Percentiles rank a stretch among this genome's conserved stretches.
These are phyloP conservation scores for Linderniella brevidens DNA, from an alignment of 257 asterid species.

Conservation along the genomic window DNA sequence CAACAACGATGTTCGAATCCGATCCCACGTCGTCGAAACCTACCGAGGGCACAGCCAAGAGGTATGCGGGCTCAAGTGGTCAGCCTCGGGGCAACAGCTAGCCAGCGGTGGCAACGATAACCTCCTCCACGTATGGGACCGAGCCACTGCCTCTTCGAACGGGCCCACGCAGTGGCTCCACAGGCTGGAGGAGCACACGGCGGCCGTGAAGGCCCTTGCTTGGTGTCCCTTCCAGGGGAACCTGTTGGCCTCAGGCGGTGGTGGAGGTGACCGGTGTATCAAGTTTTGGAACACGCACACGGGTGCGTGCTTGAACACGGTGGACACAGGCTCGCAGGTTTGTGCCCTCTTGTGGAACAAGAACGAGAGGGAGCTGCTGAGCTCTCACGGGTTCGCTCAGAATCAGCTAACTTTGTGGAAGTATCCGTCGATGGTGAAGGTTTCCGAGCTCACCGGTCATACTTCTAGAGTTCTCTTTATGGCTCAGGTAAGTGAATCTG, in stretches of 20 bases:
- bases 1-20: conserved; percentile 60
- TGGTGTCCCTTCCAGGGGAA: conserved; percentile 87
- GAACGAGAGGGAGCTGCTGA: conserved; percentile 71
- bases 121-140: conserved; percentile 75
- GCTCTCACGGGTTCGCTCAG: conserved; percentile 86
- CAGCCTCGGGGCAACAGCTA: conserved; percentile 68
- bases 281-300: conserved; percentile 94
- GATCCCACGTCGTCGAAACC: conserved; percentile 39
- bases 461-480: conserved; percentile 80
- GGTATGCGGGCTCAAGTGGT: conserved; percentile 82
- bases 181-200: conserved; percentile 67
- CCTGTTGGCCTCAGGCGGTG: conserved; percentile 65
- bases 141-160: conserved; percentile 43
- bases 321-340: conserved; percentile 86
- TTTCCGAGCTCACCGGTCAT: conserved; percentile 86
- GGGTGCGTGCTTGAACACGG: conserved; percentile 83
- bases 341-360: conserved; percentile 87
- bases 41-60: conserved; percentile 63
- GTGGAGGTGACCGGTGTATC: conserved; percentile 62
- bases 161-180: conserved; percentile 45
- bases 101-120: conserved; percentile 80
- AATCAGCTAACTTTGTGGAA: conserved; percentile 94
- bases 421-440: conserved; percentile 86
- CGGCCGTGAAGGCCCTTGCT: conserved; percentile 75
- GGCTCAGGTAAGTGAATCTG: conserved; percentile 53